Evolutionary conservation across 768 basidiomycete genomes (phyloP), one percentile per base, ranked within the genome.

Genomic region (Panaeolus cyanescens): DNA sequence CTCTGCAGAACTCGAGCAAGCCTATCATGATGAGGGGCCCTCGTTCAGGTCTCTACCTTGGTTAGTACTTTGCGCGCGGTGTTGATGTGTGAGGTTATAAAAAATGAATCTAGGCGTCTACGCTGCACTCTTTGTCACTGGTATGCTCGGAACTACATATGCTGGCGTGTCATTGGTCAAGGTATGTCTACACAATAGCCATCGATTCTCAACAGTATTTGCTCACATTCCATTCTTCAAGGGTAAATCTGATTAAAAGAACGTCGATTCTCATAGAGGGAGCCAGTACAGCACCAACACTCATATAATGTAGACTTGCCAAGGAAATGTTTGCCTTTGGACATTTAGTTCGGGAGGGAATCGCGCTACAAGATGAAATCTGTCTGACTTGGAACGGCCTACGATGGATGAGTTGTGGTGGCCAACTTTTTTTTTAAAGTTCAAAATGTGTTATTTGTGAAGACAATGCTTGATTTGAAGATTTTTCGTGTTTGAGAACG

Each of bases 21-120:
- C 83, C 85, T 55, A 72, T 91, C 63, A 85, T 85, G 76, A 75
- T 83, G 70, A 85, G 89, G 62, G 79, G 80, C 56, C 86, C 89
- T 42, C 82, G 88, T 60, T 85, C 86, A 53, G 79, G 71, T 37
- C 79, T 91, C 62, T 91, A 89, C 75, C 69, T 91, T 56, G 80
- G 91, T 92, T 62, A 64, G 80, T 71, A 59, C 31, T 37, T 7
- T 8, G 22, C 45, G 12, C 17, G 25, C 15, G 7, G 25, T 50
- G 4, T 28, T 28, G 13, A 50, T 13, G 30, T 25, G 22, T 6
- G 22, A n/a, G 25, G 25, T n/a, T 28, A 25, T 28, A 50, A 50
- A 5, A 28, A 13, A 15, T 33, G 31, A n/a, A 53, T 34, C n/a
- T 45, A 32, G 90, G 83, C 50, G 62, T 80, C 22, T 92, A 84